These are phyloP conservation scores for Geotrichum ghanense DNA, from an alignment of 805 yeast genomes.

Conservation along the genomic window DNA sequence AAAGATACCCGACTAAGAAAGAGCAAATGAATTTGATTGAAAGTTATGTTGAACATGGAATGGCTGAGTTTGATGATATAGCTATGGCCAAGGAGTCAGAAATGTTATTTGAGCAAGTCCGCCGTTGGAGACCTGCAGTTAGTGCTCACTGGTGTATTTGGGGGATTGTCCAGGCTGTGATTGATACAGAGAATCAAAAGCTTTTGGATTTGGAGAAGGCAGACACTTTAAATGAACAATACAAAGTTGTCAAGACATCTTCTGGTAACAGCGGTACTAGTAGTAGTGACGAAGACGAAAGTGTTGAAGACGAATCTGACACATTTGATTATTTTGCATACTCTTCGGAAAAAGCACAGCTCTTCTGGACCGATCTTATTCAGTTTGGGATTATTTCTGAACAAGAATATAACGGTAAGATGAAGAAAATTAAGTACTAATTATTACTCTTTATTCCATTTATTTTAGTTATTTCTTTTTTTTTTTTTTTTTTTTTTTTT, in stretches of 20 bases:
- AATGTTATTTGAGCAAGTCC: slow-evolving; percentile 49
- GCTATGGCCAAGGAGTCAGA: slow-evolving; percentile 36
- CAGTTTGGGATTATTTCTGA: slow-evolving; percentile 42
- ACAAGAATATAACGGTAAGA: slow-evolving; percentile 21
- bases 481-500: too few species aligned
- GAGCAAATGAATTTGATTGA: slow-evolving; percentile 62
- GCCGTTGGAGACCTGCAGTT: slow-evolving; percentile 72
- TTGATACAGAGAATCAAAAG: slow-evolving; percentile 22
- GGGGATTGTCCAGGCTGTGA: slow-evolving; percentile 78
- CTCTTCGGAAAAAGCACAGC: slow-evolving; percentile 58
- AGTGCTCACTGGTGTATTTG: slow-evolving; percentile 79
- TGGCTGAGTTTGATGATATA: slow-evolving; percentile 23
- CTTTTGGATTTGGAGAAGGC: slow-evolving; percentile 28
- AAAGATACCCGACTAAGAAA: slow-evolving; percentile 53
- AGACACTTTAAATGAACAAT: slow-evolving; percentile 32
- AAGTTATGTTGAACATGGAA: slow-evolving; percentile 58
- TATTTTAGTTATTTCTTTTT: too few species aligned
- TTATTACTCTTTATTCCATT: too few species aligned
- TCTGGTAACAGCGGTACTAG: slow-evolving; percentile 24
- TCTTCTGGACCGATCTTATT: slow-evolving; percentile 66
- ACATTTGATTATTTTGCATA: slow-evolving; percentile 71
- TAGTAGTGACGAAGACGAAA: slow-evolving; percentile 19
- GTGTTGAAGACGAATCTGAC: slow-evolving; percentile 36
- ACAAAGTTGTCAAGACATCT: slow-evolving; percentile 36
- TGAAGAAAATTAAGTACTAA: slow-evolving; percentile 3